Evolutionary conservation across 345 rosid species (phyloP).

Genomic region (Arabidopsis thaliana): TAIR10.1 NC_003070.9:23969001-23969500

Average conservation of each 20-base stretch:
- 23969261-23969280: conserved; percentile 95
- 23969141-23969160: not conserved
- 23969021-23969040: conserved; percentile 82
- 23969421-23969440: conserved; percentile 91
- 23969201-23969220: conserved; percentile 3
- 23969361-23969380: conserved; percentile 98
- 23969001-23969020: conserved; percentile 89
- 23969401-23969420: conserved; percentile 84
- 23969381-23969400: conserved; percentile 75
- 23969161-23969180: not conserved
- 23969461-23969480: conserved; percentile 16
- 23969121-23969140: not conserved
- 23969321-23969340: conserved; percentile 96
- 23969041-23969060: conserved; percentile 73
- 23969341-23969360: conserved; percentile 89
- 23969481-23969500: too few relatives aligned
- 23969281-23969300: conserved; percentile 74
- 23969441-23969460: conserved; percentile 98
- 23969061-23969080: not conserved
- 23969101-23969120: not conserved
- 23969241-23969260: conserved; percentile 81
- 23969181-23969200: not conserved
- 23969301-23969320: conserved; percentile 83
- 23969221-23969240: conserved; percentile 19
- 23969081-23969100: not conserved